Evolutionary conservation across 805 yeast genomes (phyloP).

Genomic region (Cyberlindnera sargentensis): DNA sequence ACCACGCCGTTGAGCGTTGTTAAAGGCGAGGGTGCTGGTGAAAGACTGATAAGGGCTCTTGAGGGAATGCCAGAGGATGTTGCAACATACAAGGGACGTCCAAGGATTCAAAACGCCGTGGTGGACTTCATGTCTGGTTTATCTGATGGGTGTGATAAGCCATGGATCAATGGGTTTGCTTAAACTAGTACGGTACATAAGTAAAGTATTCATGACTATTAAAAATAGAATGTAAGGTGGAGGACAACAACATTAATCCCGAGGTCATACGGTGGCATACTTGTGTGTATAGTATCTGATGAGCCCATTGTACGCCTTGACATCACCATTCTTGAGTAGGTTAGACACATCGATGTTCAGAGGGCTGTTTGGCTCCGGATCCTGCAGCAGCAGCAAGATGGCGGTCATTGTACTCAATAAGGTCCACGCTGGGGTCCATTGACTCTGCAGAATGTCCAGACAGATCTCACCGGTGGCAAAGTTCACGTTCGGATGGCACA

Average conservation of each 20-base stretch:
- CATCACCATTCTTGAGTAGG: conserved; percentile 42
- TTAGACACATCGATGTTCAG: conserved; percentile 65
- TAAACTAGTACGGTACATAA: neutral
- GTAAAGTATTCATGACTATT: neutral
- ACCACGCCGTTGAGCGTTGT: neutral
- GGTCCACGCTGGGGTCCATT: conserved; percentile 77
- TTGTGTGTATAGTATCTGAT: conserved; percentile 32
- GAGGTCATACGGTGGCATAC: conserved; percentile 10
- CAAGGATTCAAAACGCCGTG: neutral
- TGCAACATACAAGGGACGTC: conserved; percentile 1
- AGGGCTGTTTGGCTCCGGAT: conserved; percentile 70
- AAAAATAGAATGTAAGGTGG: neutral
- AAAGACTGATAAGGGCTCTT: neutral
- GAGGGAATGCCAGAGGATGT: conserved; percentile 1
- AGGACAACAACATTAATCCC: neutral
- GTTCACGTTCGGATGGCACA: conserved; percentile 44
- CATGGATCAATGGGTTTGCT: neutral
- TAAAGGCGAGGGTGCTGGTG: conserved; percentile 1
- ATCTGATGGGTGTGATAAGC: neutral
- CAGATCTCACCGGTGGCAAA: conserved; percentile 61
- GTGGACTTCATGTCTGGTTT: neutral
- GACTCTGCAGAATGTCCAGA: conserved; percentile 50
- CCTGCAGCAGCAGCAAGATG: conserved; percentile 46
- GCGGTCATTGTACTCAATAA: conserved; percentile 49
- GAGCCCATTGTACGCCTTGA: conserved; percentile 34